These are phyloP conservation scores for Anastatica hierochuntica DNA, from an alignment of 345 rosid genomes.

Conservation along the genomic window DNA sequence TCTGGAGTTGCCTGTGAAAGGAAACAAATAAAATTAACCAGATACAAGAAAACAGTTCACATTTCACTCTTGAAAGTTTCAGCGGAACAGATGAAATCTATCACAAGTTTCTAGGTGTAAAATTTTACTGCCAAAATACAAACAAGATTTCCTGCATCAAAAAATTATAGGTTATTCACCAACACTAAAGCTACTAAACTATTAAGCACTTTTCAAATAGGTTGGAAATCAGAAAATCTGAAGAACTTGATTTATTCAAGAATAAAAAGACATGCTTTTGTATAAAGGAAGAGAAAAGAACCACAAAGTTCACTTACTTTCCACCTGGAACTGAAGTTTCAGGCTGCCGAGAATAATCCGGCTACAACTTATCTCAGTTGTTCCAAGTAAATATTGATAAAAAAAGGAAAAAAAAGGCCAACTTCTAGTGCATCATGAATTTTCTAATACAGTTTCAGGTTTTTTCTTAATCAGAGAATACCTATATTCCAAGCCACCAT, in stretches of 20 bases:
- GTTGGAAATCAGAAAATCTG: not conserved
- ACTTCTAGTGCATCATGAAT: not conserved
- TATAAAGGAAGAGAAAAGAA: not conserved
- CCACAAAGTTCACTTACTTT: not conserved
- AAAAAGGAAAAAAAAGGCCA: not conserved
- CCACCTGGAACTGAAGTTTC: not conserved
- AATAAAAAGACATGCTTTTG: not conserved
- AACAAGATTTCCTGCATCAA: no score
- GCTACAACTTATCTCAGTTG: no score
- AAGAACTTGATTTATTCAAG: not conserved
- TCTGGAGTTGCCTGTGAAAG: slow-evolving; percentile 85
- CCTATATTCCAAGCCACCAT: not conserved
- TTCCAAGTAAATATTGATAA: no score
- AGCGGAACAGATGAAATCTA: not conserved
- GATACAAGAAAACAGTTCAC: slow-evolving; percentile 3
- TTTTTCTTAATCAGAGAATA: slow-evolving; percentile 1
- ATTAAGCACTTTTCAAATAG: not conserved
- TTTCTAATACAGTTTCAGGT: not conserved
- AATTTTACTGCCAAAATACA: no score
- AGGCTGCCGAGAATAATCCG: no score
- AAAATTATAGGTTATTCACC: not conserved
- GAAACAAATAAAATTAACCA: slow-evolving; percentile 5
- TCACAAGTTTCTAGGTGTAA: not conserved
- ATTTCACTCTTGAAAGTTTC: not conserved
- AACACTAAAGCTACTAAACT: not conserved